A percentile compares a stretch with the other conserved stretches of the same genome.
Conservation (phyloP, 2,329 filamentous ascomycete species). For the Trichothecium roseum region DNA sequence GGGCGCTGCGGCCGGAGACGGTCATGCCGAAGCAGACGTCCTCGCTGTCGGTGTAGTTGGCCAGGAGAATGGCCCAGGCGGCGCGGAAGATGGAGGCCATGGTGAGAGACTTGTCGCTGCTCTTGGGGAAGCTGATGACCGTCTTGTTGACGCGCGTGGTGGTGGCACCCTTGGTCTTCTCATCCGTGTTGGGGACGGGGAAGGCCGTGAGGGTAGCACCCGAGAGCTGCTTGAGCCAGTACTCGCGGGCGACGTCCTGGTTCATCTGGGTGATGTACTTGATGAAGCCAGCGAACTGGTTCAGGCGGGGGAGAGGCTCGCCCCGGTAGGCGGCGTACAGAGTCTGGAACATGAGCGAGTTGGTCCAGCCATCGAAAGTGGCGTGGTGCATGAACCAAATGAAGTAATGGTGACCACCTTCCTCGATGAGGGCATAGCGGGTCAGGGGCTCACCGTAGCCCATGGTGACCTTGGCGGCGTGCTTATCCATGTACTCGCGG, state of each 20-base stretch:
- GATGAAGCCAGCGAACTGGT: constrained; percentile 2
- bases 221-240: constrained; percentile 7
- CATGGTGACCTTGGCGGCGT: background rate
- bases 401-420: constrained; percentile 6
- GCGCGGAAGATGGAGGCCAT: constrained; percentile 12
- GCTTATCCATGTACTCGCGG: background rate
- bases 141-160: background rate
- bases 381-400: constrained; percentile 15
- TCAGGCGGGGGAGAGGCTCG: background rate
- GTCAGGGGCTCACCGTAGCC: background rate
- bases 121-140: background rate
- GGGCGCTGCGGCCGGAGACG: constrained; percentile 13
- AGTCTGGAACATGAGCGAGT: constrained; percentile 1
- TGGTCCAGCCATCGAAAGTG: constrained; percentile 15
- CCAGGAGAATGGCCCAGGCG: constrained; percentile 15
- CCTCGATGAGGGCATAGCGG: background rate
- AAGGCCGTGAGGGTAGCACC: background rate
- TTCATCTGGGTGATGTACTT: constrained; percentile 4
- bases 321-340: background rate
- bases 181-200: background rate
- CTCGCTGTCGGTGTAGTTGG: constrained; percentile 7
- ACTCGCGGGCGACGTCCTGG: constrained; percentile 1
- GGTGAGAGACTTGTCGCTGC: constrained; percentile 4
- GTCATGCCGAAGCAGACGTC: constrained; percentile 13
- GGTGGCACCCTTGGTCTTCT: background rate